phyloP scores from a whole-genome alignment of 306 rosid genomes.

The Malus orientalis region DNA sequence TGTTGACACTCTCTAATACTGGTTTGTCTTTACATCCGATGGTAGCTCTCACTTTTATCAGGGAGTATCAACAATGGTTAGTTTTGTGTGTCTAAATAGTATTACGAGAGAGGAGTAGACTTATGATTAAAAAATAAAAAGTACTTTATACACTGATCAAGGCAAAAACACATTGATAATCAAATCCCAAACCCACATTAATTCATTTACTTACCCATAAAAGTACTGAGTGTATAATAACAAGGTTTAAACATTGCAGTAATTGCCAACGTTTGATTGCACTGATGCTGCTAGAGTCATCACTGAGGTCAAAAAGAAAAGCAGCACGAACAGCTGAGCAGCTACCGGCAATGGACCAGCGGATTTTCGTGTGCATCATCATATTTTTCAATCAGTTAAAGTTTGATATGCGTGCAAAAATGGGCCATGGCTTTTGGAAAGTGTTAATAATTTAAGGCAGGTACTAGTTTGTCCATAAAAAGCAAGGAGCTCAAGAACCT shows the following conservation, averaged over 20 bases:
- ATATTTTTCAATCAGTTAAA: too few relatives aligned
- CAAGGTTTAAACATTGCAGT: neutral
- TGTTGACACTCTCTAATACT: too few relatives aligned
- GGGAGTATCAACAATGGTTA: too few relatives aligned
- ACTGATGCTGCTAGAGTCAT: neutral
- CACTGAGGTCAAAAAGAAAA: neutral
- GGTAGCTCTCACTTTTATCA: too few relatives aligned
- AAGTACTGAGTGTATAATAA: neutral
- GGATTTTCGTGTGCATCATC: neutral
- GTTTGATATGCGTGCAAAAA: neutral
- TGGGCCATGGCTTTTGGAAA: neutral
- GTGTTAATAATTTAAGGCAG: neutral
- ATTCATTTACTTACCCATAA: neutral
- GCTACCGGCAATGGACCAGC: neutral
- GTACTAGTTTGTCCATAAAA: constrained; percentile 1
- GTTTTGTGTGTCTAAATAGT: too few relatives aligned
- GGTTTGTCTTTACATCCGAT: too few relatives aligned
- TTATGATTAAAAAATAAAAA: too few relatives aligned
- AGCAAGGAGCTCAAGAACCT: constrained; percentile 1
- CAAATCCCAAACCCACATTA: too few relatives aligned
- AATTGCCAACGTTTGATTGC: neutral
- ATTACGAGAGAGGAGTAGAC: too few relatives aligned
- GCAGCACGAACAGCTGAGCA: neutral
- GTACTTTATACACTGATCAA: too few relatives aligned
- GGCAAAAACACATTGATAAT: too few relatives aligned